Evolutionary conservation across 768 basidiomycete species (phyloP).

Genomic region (Xanthoconium purpureum): DNA sequence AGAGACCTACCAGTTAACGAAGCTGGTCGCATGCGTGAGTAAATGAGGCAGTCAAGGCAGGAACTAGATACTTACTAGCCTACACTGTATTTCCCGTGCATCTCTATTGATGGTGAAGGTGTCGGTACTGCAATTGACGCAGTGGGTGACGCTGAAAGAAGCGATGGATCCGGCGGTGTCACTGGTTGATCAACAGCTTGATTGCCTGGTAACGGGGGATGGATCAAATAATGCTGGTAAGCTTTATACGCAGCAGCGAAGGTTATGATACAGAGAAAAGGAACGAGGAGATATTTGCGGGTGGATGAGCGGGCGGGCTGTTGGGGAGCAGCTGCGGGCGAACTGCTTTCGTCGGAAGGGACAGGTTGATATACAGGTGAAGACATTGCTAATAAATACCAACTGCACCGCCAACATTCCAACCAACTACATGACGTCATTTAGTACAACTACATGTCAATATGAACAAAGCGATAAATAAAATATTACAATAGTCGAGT

Average conservation of each 20-base stretch:
- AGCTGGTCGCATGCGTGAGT: slow-evolving; percentile 40
- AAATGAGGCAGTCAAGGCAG: slow-evolving; percentile 4
- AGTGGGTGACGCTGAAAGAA: slow-evolving; percentile 1
- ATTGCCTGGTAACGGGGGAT: slow-evolving; percentile 5
- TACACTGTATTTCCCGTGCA: slow-evolving; percentile 65
- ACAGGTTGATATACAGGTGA: slow-evolving; percentile 18
- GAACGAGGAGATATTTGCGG: slow-evolving; percentile 35
- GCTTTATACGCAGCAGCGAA: slow-evolving; percentile 43
- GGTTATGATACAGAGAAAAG: slow-evolving; percentile 34
- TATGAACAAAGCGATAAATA: background rate
- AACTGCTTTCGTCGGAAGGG: slow-evolving; percentile 15
- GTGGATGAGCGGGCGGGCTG: slow-evolving; percentile 26
- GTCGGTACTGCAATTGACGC: slow-evolving; percentile 7
- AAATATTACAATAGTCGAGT: slow-evolving; percentile 54
- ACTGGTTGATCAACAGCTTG: slow-evolving; percentile 17
- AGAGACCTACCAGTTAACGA: slow-evolving; percentile 66
- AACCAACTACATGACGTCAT: slow-evolving; percentile 21
- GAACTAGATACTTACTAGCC: slow-evolving; percentile 63
- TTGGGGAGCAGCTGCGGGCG: slow-evolving; percentile 13
- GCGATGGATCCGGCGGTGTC: slow-evolving; percentile 7
- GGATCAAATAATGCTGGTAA: slow-evolving; percentile 37
- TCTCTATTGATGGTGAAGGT: slow-evolving; percentile 34
- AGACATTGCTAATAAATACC: slow-evolving; percentile 24
- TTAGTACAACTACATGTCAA: background rate
- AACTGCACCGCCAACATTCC: slow-evolving; percentile 14